Evolutionary conservation across 805 yeast species (phyloP), one percentile per base, ranked within the genome.

Genomic region (Blastobotrys muscicola): DNA sequence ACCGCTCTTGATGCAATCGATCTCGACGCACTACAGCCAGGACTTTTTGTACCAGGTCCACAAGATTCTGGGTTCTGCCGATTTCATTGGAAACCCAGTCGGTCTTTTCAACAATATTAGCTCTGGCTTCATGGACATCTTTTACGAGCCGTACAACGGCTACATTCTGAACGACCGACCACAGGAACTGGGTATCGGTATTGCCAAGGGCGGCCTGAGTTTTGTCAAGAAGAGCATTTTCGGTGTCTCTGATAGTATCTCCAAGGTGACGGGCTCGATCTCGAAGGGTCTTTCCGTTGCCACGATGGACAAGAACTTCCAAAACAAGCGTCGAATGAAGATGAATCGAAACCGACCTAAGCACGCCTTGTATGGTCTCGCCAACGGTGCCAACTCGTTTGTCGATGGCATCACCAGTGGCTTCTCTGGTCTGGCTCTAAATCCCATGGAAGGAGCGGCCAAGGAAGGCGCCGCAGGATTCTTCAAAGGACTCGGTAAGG

Each of bases 81-180:
- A 94, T 63, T 77, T 92, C 52, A 66, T 92, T 40, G 99, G 98
- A 15, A 92, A 94, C 52, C 99, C 99, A 0, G 97, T 94, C 26
- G 98, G 98, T 1, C 67, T 92, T 48, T 92, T 92, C 68, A 92
- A 85, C 60, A 89, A 87, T 52, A 69, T 92, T 45, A 80, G 95
- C 45, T 86, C 97, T 0, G 99, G 99, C 42, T 92, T 92, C 8
- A 75, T 87, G 76, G 99, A 92, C 61, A 82, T 92, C 13, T 92
- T 92, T 61, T 92, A 92, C 59, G 97, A 90, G 58, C 99, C 99
- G 2, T 92, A 90, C 56, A 92, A 87, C 58, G 99, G 99, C 0
- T 85, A 85, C 53, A 77, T 90, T 39, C 76, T 92, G 75, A 90
- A 83, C 49, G 98, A 92, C 61, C 69, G 97, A 33, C 98, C 98